Evolutionary conservation across 345 rosid genomes (phyloP).

Genomic region (Abelmoschus esculentus): DNA sequence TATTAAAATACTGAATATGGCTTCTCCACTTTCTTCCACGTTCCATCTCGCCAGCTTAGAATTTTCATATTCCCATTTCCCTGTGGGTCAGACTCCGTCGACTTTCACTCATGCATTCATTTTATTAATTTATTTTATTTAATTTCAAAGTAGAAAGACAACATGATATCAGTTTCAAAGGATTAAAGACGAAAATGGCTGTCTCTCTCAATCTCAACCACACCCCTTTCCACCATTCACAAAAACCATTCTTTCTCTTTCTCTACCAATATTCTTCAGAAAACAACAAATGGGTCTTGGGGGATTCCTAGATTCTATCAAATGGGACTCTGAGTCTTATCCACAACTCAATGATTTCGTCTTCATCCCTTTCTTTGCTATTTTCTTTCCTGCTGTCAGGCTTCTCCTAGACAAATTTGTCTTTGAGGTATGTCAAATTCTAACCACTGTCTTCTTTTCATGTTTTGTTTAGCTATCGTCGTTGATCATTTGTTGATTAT

Average conservation of each 20-base stretch:
- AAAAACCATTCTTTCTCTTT: background rate
- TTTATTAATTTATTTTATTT: too few relatives aligned
- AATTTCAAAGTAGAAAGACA: too few relatives aligned
- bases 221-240: background rate
- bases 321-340: slow-evolving; percentile 1
- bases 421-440: background rate
- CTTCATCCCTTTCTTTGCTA: slow-evolving; percentile 3
- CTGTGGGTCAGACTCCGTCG: too few relatives aligned
- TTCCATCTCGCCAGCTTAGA: too few relatives aligned
- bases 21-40: too few relatives aligned
- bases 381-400: slow-evolving; percentile 3
- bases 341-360: slow-evolving; percentile 5
- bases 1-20: too few relatives aligned
- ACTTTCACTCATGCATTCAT: too few relatives aligned
- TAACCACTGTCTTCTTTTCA: background rate
- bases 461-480: background rate
- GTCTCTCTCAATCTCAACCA: background rate
- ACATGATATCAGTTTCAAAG: background rate
- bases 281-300: background rate
- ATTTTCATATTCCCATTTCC: too few relatives aligned
- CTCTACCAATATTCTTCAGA: background rate
- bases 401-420: background rate
- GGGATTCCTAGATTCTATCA: background rate
- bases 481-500: background rate
- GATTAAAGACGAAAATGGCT: background rate